Percentiles rank a stretch among this genome's conserved stretches.
Conservation (phyloP, 495 filamentous ascomycete genomes). For the Xylaria acuta region DNA sequence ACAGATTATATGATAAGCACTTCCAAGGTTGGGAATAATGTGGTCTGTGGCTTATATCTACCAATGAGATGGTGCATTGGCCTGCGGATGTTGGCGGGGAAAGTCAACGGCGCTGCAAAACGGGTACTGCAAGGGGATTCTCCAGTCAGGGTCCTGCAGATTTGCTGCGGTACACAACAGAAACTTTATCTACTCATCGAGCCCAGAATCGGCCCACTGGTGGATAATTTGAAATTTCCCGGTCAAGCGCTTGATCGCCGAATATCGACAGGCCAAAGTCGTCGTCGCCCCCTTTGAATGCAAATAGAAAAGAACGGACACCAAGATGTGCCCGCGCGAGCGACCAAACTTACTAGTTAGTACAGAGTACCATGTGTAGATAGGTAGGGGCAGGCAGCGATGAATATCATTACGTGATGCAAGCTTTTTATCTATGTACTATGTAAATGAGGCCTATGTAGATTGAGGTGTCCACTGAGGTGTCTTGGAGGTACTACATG, state of each 20-base stretch:
- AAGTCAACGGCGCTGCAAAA: neutral
- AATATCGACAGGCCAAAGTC: neutral
- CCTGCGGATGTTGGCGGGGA: neutral
- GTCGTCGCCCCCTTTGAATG: neutral
- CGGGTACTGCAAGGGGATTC: neutral
- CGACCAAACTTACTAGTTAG: neutral
- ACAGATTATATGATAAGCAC: neutral
- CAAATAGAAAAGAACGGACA: neutral
- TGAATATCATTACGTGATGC: constrained; percentile 14
- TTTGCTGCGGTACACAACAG: neutral
- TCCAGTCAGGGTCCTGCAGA: constrained; percentile 8
- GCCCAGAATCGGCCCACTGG: constrained; percentile 1
- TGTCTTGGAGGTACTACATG: no score
- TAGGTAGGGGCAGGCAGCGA: neutral
- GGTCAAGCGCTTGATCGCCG: neutral
- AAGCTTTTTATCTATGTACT: neutral
- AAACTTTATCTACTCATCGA: neutral
- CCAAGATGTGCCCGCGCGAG: neutral
- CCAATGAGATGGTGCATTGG: neutral
- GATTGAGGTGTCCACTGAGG: neutral
- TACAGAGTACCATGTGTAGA: no score
- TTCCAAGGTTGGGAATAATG: neutral
- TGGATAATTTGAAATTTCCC: constrained; percentile 12
- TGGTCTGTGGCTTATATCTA: neutral
- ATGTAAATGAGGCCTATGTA: neutral